Conservation (phyloP, 2,329 filamentous ascomycete species). For the Pseudopithomyces chartarum region DNA sequence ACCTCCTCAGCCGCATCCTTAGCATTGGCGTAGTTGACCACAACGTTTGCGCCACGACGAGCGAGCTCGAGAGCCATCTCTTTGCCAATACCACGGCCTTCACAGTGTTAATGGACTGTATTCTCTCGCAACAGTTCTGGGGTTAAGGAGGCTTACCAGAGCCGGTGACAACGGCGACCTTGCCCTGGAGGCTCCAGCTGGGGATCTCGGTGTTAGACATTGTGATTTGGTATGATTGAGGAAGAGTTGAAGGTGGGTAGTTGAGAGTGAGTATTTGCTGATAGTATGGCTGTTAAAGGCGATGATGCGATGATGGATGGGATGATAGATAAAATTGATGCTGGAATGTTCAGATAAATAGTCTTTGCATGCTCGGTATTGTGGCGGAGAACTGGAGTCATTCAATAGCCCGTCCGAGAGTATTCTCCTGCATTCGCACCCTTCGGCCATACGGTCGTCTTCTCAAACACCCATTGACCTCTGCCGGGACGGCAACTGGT, state of each 20-base stretch:
- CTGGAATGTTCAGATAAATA: slow-evolving; percentile 38
- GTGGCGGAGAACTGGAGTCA: slow-evolving; percentile 34
- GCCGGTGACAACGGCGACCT: slow-evolving; percentile 60
- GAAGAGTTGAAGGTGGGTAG: slow-evolving; percentile 1
- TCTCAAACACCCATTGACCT: slow-evolving; percentile 16
- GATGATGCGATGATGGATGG: slow-evolving; percentile 20
- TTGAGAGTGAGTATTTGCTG: slow-evolving; percentile 10
- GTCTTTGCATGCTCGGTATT: slow-evolving; percentile 33
- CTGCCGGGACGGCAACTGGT: slow-evolving; percentile 31
- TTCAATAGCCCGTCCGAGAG: slow-evolving; percentile 25
- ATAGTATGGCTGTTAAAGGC: slow-evolving; percentile 11
- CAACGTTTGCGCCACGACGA: slow-evolving; percentile 67
- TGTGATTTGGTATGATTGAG: slow-evolving; percentile 27
- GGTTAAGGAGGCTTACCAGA: slow-evolving; percentile 46
- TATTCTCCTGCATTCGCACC: slow-evolving; percentile 18
- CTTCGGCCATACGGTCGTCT: slow-evolving; percentile 28
- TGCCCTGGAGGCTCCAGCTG: slow-evolving; percentile 59
- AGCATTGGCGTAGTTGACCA: slow-evolving; percentile 72
- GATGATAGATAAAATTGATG: slow-evolving; percentile 23
- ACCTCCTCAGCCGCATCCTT: slow-evolving; percentile 67
- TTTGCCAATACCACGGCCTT: slow-evolving; percentile 68
- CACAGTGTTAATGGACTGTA: slow-evolving; percentile 19
- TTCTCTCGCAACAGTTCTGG: not conserved
- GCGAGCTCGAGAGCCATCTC: slow-evolving; percentile 71
- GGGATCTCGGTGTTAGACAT: slow-evolving; percentile 47